Percentiles rank a stretch among this genome's conserved stretches.
These are phyloP conservation scores for Erigeron philadelphicus DNA, from an alignment of 140 eudicot species.

Conservation along the genomic window DNA sequence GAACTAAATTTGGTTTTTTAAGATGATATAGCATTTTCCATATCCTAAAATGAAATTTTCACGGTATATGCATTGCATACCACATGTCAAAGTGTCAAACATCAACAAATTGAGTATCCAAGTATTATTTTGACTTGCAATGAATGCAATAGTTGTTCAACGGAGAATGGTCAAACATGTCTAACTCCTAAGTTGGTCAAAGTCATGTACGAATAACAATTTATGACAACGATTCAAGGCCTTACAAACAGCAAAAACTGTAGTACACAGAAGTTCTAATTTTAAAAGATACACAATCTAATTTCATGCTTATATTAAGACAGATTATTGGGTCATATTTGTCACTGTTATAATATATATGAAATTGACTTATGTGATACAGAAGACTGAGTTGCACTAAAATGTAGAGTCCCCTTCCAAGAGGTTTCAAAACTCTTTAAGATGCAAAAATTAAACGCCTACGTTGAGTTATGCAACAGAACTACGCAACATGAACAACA, in stretches of 20 bases:
- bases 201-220: background rate
- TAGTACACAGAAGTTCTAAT: no score
- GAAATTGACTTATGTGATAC: slow-evolving; percentile 5
- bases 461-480: no score
- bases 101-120: slow-evolving; percentile 2
- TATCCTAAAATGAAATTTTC: no score
- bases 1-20: no score
- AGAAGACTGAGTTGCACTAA: background rate
- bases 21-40: no score
- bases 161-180: background rate
- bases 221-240: background rate
- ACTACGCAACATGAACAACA: background rate
- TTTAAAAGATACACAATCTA: background rate
- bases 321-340: background rate
- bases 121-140: background rate
- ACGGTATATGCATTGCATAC: background rate
- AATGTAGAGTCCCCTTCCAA: background rate
- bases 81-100: background rate
- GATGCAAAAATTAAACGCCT: background rate
- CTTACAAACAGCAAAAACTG: background rate
- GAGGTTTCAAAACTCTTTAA: background rate
- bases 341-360: background rate
- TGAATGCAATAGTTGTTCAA: background rate
- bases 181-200: slow-evolving; percentile 2
- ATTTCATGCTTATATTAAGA: background rate